Base-by-base conservation (phyloP, 2,329 filamentous ascomycete species). In the Fusarium buharicum region DNA sequence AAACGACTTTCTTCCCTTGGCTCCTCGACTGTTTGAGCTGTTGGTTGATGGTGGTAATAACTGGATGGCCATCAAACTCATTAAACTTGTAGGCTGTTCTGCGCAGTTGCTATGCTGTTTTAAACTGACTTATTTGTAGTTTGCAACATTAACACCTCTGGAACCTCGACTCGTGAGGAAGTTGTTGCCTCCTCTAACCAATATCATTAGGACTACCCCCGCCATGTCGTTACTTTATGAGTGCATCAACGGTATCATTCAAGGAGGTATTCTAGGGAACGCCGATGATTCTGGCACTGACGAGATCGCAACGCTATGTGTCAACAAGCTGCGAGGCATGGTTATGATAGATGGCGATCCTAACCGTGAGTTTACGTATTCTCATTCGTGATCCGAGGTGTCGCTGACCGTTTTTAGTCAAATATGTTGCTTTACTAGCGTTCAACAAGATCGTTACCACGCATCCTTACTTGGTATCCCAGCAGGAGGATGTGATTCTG, bases 51-150 rank as follows among this genome's bases (percentile, higher is more conserved):
- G 93, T 52, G 90, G 90, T 33, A 98, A 99, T 77, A 99, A 99
- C 76, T 99, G 95, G 95, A 98, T 99, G 94, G 93, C 93, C 56
- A 99, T 99, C 74, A 99, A 99, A 75, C 86, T 99, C 62, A 98
- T 99, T 75, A 99, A 99, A 78, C 84, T 99, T 62, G 92, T 94
- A 38, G n/a, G 72, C 49, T n/a, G 16, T 30, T 34, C 20, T 13
- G 11, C 8, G 10, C 9, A 7, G 3, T 7, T 20, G 2, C 5
- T 18, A 12, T 9, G 14, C 2, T 22, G 1, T 16, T 33, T 12
- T 16, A 33, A 17, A 40, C 49, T 56, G n/a, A 66, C 30, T n/a
- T 28, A 10, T 28, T 28, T 16, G 1, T 71, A 96, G 90, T 99
- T 99, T 82, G 94, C 95, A 38, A 96, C 92, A 2, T 80, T 99